Conservation (phyloP, 345 rosid genomes). For the Litchi chinensis region DNA sequence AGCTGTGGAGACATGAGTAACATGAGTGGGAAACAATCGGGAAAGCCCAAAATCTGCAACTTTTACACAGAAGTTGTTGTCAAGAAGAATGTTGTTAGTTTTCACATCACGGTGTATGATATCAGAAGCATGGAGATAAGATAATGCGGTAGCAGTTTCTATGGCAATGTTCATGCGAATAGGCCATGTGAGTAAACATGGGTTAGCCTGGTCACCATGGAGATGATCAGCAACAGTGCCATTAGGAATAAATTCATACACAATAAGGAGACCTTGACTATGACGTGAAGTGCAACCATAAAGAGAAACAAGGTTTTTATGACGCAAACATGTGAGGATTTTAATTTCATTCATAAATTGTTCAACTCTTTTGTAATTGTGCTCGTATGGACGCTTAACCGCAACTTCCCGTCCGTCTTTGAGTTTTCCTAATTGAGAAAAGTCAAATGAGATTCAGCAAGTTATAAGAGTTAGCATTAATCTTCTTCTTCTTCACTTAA, state of each 20-base stretch:
- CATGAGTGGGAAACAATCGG: slow-evolving; percentile 46
- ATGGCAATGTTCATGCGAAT: slow-evolving; percentile 57
- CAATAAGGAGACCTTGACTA: slow-evolving; percentile 60
- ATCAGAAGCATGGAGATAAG: slow-evolving; percentile 59
- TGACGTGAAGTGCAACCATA: slow-evolving; percentile 62
- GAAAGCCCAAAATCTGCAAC: slow-evolving; percentile 72
- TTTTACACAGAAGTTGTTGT: slow-evolving; percentile 51
- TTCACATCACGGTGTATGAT: slow-evolving; percentile 67
- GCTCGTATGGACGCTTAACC: slow-evolving; percentile 57
- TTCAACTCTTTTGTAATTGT: slow-evolving; percentile 40
- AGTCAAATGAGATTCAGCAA: background rate
- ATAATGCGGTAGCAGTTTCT: slow-evolving; percentile 58
- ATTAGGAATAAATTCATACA: slow-evolving; percentile 58
- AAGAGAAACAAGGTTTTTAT: slow-evolving; percentile 61
- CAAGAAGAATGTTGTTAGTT: slow-evolving; percentile 66
- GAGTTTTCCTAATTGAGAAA: slow-evolving; percentile 49
- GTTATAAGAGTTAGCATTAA: background rate
- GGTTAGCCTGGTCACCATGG: slow-evolving; percentile 36
- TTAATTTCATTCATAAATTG: slow-evolving; percentile 63
- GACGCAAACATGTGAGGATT: slow-evolving; percentile 57
- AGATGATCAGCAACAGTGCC: slow-evolving; percentile 71
- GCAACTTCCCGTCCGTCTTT: slow-evolving; percentile 67
- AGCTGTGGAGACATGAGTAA: slow-evolving; percentile 68
- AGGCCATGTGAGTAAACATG: slow-evolving; percentile 42
- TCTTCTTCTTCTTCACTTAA: too few relatives aligned